Base-by-base conservation (phyloP, 1,284 basidiomycete species). In the Kwoniella shivajii region DNA sequence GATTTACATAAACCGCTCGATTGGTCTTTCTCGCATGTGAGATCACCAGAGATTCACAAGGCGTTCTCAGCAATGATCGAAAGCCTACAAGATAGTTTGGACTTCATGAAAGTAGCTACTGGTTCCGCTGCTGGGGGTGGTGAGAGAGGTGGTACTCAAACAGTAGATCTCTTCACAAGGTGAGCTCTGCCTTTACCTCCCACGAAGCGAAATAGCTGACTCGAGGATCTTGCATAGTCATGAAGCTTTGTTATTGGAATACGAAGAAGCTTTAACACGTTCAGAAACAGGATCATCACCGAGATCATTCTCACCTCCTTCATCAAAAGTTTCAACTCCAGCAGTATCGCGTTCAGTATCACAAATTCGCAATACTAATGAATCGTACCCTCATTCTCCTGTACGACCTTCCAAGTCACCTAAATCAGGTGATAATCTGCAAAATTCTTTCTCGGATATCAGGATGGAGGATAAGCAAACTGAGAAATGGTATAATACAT, bases 141-240 rank as follows among this genome's bases (percentile, higher is more conserved):
- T 16, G 73, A 66, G 53, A 81, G 84, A 6, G 87, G 88, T 46
- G 87, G 87, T 1, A 82, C 94, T 18, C 90, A 90, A 50, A 92
- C 92, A 67, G 92, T 95, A 6, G 94, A 98, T 75, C 88, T 97
- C 68, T 98, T 90, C 80, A 94, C 90, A 5, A 90, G 88, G 91
- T 88, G 60, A 39, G 81, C 64, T 14, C 9, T 39, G 2, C 26
- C 48, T 10, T 47, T 16, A 14, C 38, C 14, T 31, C 30, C 18
- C 5, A 29, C 20, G 37, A 22, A 16, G 34, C 34, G 18, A 30
- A 26, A 50, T 57, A 37, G 56, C 60, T 60, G 54, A 58, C 7
- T 10, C n/a, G 26, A 24, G 11, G 22, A 33, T 33, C 6, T 39
- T 37, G 37, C 20, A 0, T 52, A 93, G 90, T 74, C 93, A 96